Evolutionary conservation across 2,329 filamentous ascomycete genomes (phyloP).

Genomic region (Colletotrichum chlorophyti): DNA sequence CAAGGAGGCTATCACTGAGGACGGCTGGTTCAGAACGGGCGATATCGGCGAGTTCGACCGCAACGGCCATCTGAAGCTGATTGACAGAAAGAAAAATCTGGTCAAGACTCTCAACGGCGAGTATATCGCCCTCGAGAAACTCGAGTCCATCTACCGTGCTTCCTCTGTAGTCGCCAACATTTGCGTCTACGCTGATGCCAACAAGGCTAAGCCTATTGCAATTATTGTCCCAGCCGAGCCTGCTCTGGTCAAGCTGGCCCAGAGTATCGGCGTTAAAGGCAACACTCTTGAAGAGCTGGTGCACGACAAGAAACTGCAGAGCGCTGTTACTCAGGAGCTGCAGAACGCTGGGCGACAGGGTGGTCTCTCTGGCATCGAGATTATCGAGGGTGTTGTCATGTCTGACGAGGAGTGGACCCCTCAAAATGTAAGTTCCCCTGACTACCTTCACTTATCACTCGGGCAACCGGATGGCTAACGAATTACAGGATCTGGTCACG

Average conservation of each 20-base stretch:
- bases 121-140: slow-evolving; percentile 83
- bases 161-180: slow-evolving; percentile 60
- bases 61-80: slow-evolving; percentile 75
- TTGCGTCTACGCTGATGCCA: slow-evolving; percentile 60
- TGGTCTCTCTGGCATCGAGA: slow-evolving; percentile 71
- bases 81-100: slow-evolving; percentile 89
- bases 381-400: slow-evolving; percentile 74
- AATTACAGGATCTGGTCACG: slow-evolving; percentile 64
- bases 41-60: slow-evolving; percentile 82
- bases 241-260: slow-evolving; percentile 60
- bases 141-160: slow-evolving; percentile 61
- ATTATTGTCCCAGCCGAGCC: slow-evolving; percentile 64
- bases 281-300: slow-evolving; percentile 70
- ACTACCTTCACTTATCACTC: not conserved
- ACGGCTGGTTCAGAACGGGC: slow-evolving; percentile 89
- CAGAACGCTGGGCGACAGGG: slow-evolving; percentile 66
- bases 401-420: slow-evolving; percentile 79
- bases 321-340: slow-evolving; percentile 68
- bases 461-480: slow-evolving; percentile 36
- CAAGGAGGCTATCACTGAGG: slow-evolving; percentile 69
- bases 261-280: slow-evolving; percentile 51
- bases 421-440: slow-evolving; percentile 68
- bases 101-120: slow-evolving; percentile 84
- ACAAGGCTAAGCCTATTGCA: slow-evolving; percentile 59
- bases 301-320: slow-evolving; percentile 70